Conservation (phyloP, 805 yeast species). For the Zygosaccharomyces rouxii region DNA sequence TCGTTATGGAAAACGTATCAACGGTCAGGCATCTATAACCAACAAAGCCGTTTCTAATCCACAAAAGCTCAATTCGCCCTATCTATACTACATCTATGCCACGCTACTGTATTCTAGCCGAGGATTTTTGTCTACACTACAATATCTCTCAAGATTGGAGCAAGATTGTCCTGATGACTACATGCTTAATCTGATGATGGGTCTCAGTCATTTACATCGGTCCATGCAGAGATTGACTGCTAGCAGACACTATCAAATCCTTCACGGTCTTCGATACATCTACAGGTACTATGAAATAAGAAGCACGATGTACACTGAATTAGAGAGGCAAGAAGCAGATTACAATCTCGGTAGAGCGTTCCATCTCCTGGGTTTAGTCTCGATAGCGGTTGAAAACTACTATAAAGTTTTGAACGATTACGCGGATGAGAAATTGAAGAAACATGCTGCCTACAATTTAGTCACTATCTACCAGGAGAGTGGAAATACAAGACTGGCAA, state of each 20-base stretch:
- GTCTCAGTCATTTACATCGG: slow-evolving; percentile 78
- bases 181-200: slow-evolving; percentile 67
- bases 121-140: slow-evolving; percentile 77
- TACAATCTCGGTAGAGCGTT: slow-evolving; percentile 83
- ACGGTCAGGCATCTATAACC: slow-evolving; percentile 75
- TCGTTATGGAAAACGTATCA: slow-evolving; percentile 46
- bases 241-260: slow-evolving; percentile 78
- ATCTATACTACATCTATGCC: slow-evolving; percentile 73
- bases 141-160: slow-evolving; percentile 69
- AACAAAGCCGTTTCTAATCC: slow-evolving; percentile 45
- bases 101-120: slow-evolving; percentile 75
- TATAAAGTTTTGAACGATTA: slow-evolving; percentile 56
- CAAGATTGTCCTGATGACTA: slow-evolving; percentile 70
- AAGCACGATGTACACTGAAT: slow-evolving; percentile 29
- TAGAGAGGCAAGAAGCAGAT: slow-evolving; percentile 67
- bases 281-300: slow-evolving; percentile 64
- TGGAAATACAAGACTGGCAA: slow-evolving; percentile 67
- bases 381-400: slow-evolving; percentile 72
- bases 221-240: slow-evolving; percentile 86
- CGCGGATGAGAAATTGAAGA: slow-evolving; percentile 55
- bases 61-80: slow-evolving; percentile 51
- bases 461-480: slow-evolving; percentile 67
- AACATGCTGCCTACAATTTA: slow-evolving; percentile 84
- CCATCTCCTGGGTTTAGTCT: slow-evolving; percentile 73
- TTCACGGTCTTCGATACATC: slow-evolving; percentile 80